phyloP scores from a whole-genome alignment of 179 eudicot species.

The Camellia oleifera region DNA sequence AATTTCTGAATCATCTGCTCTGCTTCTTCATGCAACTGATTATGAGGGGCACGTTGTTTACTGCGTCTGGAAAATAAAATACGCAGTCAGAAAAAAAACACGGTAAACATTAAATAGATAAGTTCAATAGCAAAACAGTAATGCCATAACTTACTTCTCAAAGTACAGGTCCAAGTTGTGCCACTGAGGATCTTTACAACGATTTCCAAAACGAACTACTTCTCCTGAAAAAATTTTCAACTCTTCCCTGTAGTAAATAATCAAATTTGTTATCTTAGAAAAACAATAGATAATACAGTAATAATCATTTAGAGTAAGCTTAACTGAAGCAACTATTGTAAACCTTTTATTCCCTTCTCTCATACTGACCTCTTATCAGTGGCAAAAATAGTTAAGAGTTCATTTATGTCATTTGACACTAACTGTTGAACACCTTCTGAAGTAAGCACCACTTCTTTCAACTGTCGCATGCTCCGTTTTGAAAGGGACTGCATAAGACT shows the following conservation, averaged over 20 bases:
- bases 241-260: conserved; percentile 57
- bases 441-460: conserved; percentile 74
- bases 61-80: conserved; percentile 45
- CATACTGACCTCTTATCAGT: conserved; percentile 74
- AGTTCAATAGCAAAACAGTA: not conserved
- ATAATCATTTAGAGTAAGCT: conserved; percentile 4
- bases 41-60: conserved; percentile 57
- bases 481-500: conserved; percentile 85
- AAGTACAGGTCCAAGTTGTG: conserved; percentile 93
- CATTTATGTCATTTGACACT: conserved; percentile 72
- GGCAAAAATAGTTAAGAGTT: conserved; percentile 77
- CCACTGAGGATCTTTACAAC: conserved; percentile 98
- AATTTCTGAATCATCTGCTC: conserved; percentile 62
- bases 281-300: not conserved
- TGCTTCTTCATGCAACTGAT: conserved; percentile 67
- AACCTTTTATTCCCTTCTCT: not conserved
- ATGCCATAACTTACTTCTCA: conserved; percentile 63
- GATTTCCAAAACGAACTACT: conserved; percentile 97
- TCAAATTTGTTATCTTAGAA: conserved; percentile 6
- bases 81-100: not conserved
- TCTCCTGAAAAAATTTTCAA: conserved; percentile 78
- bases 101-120: not conserved
- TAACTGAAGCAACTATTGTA: not conserved
- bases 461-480: conserved; percentile 54
- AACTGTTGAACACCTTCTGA: conserved; percentile 82